phyloP scores from a whole-genome alignment of 139 green algal species.

The Chlamydomonas sp. region DNA sequence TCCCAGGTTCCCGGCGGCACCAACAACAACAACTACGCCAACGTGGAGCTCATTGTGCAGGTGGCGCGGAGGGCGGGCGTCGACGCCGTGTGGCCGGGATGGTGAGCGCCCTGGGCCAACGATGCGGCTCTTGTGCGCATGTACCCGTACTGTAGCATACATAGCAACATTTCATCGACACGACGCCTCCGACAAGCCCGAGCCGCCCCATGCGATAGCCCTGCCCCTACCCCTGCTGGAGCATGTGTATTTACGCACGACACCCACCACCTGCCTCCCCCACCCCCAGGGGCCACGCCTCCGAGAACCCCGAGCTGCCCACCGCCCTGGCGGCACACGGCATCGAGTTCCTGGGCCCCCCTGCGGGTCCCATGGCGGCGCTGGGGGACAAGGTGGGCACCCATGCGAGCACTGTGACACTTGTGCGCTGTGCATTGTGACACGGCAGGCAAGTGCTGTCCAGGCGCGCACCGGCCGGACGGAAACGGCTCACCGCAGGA shows the following conservation, averaged over 20 bases:
- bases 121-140: not conserved
- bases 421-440: no score
- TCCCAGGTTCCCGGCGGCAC: constrained; percentile 83
- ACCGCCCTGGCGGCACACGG: constrained; percentile 64
- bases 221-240: not conserved
- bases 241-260: not conserved
- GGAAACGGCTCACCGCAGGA: no score
- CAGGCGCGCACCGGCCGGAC: no score
- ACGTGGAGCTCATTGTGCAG: constrained; percentile 93
- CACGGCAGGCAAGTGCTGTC: no score
- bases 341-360: constrained; percentile 95
- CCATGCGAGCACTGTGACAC: no score
- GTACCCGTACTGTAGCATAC: not conserved
- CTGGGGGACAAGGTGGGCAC: constrained; percentile 92
- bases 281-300: constrained; percentile 92
- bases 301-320: constrained; percentile 96
- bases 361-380: constrained; percentile 86
- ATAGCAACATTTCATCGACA: no score
- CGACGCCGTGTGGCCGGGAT: constrained; percentile 98
- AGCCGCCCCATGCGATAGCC: not conserved
- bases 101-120: constrained; percentile 58
- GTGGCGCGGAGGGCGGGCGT: constrained; percentile 81
- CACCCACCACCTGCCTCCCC: no score
- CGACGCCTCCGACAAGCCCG: no score
- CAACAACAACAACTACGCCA: constrained; percentile 99